Percentiles rank a stretch among this genome's conserved stretches.
These are phyloP conservation scores for Colletotrichum destructivum DNA, from an alignment of 2,329 filamentous ascomycete species.

Conservation along the genomic window DNA sequence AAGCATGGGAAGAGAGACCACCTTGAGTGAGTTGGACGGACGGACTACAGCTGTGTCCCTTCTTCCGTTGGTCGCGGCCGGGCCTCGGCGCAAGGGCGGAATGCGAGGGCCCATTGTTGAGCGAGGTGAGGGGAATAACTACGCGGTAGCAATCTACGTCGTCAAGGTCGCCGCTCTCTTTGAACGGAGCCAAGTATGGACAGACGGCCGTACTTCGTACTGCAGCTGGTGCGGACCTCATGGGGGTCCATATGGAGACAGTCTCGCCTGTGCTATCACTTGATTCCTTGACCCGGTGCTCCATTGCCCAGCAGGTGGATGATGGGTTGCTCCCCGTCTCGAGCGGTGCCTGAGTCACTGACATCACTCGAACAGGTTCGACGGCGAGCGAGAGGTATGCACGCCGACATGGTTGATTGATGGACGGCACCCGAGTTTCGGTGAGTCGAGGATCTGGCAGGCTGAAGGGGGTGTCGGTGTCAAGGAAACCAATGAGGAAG, in stretches of 20 bases:
- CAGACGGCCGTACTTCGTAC: conserved; percentile 24
- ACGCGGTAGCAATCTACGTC: conserved; percentile 15
- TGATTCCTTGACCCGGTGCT: conserved; percentile 25
- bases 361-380: conserved; percentile 23
- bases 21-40: not conserved
- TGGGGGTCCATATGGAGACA: conserved; percentile 28
- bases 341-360: conserved; percentile 31
- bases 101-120: conserved; percentile 13
- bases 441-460: conserved; percentile 5
- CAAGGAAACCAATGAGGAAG: conserved; percentile 22
- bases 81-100: conserved; percentile 21
- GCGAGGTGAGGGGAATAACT: conserved; percentile 14
- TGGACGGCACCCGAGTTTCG: conserved; percentile 10
- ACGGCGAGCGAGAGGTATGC: conserved; percentile 1
- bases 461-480: conserved; percentile 13
- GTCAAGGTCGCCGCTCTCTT: conserved; percentile 30
- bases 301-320: conserved; percentile 11
- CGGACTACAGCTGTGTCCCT: conserved; percentile 2
- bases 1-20: not conserved
- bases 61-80: not conserved
- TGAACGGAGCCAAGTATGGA: conserved; percentile 25
- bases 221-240: conserved; percentile 37
- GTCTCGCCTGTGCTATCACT: conserved; percentile 38
- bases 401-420: not conserved
- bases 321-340: not conserved